Evolutionary conservation across 2,329 filamentous ascomycete species (phyloP), one percentile per base, ranked within the genome.

Genomic region (Apiospora malaysiana): DNA sequence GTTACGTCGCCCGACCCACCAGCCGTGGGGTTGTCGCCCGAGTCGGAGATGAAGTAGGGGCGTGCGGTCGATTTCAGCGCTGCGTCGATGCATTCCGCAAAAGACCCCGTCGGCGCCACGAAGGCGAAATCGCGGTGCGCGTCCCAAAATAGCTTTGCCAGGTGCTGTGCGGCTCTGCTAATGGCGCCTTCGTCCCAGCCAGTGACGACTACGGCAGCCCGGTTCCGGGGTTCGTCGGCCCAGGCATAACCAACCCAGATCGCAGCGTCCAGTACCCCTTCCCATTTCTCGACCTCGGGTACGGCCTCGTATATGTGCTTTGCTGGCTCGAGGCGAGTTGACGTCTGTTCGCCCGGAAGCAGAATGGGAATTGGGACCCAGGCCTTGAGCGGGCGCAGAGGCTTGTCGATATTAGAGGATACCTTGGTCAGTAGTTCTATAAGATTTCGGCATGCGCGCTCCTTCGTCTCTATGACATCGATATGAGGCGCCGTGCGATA

Each of bases 241-340:
- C 86, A 88, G 0, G 86, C 83, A 73, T 88, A 88, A 2, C 86
- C 86, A 0, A 88, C 86, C 86, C 86, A 88, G 40, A 88, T 82
- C 0, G 85, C 85, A 0, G 86, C 86, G 74, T 88, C 86, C 16
- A 87, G 77, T 0, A 88, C 78, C 0, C 82, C 83, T 0, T 81
- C 74, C 10, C 73, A 71, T 0, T 78, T 78, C 75, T 85, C 85
- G 0, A 87, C 82, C 0, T 74, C 76, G 0, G 85, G 81, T 0
- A 88, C 82, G 0, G 84, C 81, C 1, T 79, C 83, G 72, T 88
- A 88, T 0, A 88, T 83, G 66, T 82, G 81, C 71, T 84, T 83
- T 0, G 86, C 86, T 0, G 86, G 86, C 73, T 88, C 85, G 32
- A 85, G 80, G 6, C 86, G 82, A 1, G 86, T 88, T 1, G 85